Evolutionary conservation across 2,329 filamentous ascomycete species (phyloP).

Genomic region (Madurella mycetomatis): DNA sequence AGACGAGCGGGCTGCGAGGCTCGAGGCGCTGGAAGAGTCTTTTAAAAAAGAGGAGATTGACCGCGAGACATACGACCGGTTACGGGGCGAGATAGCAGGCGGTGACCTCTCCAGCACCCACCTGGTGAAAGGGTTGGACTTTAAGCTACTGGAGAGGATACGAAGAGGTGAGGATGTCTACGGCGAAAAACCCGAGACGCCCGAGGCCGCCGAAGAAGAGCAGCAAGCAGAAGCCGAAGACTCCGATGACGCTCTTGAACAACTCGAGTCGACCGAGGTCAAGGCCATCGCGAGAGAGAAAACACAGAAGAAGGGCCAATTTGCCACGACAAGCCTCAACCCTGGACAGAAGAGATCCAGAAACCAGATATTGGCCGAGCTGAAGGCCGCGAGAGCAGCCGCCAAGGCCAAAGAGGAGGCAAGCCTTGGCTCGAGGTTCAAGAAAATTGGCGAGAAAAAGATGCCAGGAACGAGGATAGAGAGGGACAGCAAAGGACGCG

Average conservation of each 20-base stretch:
- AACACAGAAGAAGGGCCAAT: constrained; percentile 56
- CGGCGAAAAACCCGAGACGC: constrained; percentile 30
- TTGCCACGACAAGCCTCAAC: constrained; percentile 46
- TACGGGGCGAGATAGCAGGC: constrained; percentile 73
- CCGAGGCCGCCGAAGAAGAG: constrained; percentile 42
- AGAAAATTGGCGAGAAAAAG: constrained; percentile 57
- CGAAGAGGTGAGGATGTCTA: constrained; percentile 65
- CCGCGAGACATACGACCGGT: constrained; percentile 67
- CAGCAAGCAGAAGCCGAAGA: constrained; percentile 48
- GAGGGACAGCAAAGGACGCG: constrained; percentile 55
- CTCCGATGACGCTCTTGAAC: constrained; percentile 64
- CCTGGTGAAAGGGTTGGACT: constrained; percentile 87
- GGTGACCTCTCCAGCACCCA: constrained; percentile 78
- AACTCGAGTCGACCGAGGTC: constrained; percentile 52
- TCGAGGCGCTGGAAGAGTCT: constrained; percentile 76
- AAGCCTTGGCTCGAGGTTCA: constrained; percentile 56
- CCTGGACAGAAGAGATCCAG: constrained; percentile 59
- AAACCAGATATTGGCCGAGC: constrained; percentile 62
- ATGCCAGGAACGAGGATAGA: constrained; percentile 56
- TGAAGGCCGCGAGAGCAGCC: constrained; percentile 59
- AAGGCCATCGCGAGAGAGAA: constrained; percentile 49
- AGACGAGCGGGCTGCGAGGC: constrained; percentile 56
- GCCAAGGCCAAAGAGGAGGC: constrained; percentile 52
- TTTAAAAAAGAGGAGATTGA: constrained; percentile 83
- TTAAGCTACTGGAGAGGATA: constrained; percentile 68